Evolutionary conservation across 176 grass and related monocot species (phyloP).

Genomic region (Musa acuminata): DNA sequence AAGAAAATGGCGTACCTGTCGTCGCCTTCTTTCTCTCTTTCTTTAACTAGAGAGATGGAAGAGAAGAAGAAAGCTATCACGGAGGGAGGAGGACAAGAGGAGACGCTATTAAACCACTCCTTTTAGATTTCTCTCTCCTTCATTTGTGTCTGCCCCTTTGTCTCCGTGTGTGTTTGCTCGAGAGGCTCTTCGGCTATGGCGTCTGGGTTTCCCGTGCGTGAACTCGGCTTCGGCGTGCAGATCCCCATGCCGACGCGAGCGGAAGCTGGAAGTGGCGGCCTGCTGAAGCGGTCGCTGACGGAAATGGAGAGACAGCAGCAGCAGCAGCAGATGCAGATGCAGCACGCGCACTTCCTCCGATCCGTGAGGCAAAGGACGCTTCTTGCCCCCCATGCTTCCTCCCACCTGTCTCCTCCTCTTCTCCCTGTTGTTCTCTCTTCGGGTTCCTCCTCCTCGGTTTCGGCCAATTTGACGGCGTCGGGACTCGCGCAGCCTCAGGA

Average conservation of each 20-base stretch:
- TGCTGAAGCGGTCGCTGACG: constrained; percentile 59
- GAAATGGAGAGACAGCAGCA: constrained; percentile 57
- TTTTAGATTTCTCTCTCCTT: background rate
- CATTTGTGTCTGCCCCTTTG: background rate
- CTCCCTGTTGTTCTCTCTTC: background rate
- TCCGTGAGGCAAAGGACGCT: constrained; percentile 55
- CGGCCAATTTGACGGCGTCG: constrained; percentile 41
- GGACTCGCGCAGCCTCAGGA: constrained; percentile 27
- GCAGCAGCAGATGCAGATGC: constrained; percentile 26
- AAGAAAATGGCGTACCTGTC: background rate
- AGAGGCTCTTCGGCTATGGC: constrained; percentile 32
- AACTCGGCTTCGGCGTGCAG: constrained; percentile 37
- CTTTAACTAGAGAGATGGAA: background rate
- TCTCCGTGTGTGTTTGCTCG: background rate
- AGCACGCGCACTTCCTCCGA: constrained; percentile 57
- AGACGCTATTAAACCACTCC: background rate
- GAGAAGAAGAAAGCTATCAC: background rate
- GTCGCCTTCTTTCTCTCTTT: background rate
- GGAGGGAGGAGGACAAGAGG: background rate
- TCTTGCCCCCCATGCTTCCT: background rate
- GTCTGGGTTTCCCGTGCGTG: constrained; percentile 43
- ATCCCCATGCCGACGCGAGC: constrained; percentile 34
- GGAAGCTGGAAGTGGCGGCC: constrained; percentile 27
- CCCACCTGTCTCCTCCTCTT: background rate
- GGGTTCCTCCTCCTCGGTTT: constrained; percentile 29